Percentiles rank a stretch among this genome's conserved stretches.
These are phyloP conservation scores for Strobilomyces dryophilus DNA, from an alignment of 768 basidiomycete species.

Conservation along the genomic window DNA sequence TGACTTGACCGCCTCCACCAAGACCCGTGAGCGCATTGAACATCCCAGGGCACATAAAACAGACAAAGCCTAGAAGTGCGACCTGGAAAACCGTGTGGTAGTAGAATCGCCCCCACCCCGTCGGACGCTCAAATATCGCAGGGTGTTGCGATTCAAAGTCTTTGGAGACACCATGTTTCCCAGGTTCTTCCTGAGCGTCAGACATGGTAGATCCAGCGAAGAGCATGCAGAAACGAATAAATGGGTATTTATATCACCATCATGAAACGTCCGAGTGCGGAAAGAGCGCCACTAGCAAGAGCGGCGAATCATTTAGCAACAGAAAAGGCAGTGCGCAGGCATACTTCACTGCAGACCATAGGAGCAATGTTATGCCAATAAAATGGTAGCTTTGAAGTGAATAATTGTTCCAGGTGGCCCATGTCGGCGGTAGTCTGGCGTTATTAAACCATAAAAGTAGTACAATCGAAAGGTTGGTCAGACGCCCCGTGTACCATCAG, in stretches of 20 bases:
- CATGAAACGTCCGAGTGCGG: not conserved
- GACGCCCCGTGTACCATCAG: no score
- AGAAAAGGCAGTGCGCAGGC: no score
- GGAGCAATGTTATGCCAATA: no score
- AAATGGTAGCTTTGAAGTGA: no score
- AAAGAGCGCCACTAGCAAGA: not conserved
- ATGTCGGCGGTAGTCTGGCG: no score
- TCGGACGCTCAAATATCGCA: constrained; percentile 42
- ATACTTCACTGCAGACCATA: no score
- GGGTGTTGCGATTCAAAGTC: not conserved
- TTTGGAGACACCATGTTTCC: not conserved
- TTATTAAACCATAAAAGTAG: no score
- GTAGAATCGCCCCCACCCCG: constrained; percentile 51
- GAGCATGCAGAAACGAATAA: not conserved
- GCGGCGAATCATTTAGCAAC: not conserved
- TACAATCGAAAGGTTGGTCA: no score
- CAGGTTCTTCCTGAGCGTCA: not conserved
- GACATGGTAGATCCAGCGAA: not conserved
- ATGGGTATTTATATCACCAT: not conserved
- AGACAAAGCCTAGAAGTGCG: constrained; percentile 56
- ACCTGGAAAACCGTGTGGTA: constrained; percentile 23
- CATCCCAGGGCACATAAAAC: constrained; percentile 58
- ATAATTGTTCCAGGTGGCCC: no score
- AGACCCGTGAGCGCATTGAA: constrained; percentile 58
- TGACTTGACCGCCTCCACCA: constrained; percentile 74